Percentiles rank a stretch among this genome's conserved stretches.
Evolutionary conservation across 495 filamentous ascomycete species (phyloP).

Genomic region (Aspergillus ostianus): DNA sequence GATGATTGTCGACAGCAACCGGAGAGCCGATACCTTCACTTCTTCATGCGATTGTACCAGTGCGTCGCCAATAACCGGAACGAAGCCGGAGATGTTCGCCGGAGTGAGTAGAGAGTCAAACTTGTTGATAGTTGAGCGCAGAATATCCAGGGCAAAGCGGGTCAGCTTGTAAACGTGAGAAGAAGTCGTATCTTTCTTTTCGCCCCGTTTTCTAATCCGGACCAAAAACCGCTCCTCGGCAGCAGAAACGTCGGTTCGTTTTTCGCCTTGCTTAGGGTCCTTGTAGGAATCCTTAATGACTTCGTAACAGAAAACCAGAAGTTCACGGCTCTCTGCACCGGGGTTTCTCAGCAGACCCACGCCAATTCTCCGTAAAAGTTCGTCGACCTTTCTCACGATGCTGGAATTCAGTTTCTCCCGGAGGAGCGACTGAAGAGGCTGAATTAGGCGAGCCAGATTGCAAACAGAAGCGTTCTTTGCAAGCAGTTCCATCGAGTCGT

Average conservation of each 20-base stretch:
- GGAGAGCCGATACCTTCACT: constrained; percentile 79
- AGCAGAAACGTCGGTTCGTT: constrained; percentile 49
- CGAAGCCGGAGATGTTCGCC: constrained; percentile 74
- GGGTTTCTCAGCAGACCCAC: constrained; percentile 79
- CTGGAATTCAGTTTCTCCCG: constrained; percentile 76
- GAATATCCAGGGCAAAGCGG: constrained; percentile 80
- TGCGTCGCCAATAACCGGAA: constrained; percentile 85
- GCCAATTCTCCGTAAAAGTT: constrained; percentile 78
- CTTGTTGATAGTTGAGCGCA: constrained; percentile 78
- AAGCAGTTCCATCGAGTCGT: constrained; percentile 93
- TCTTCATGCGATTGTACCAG: constrained; percentile 82
- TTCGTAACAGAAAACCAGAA: constrained; percentile 91
- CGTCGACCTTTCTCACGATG: constrained; percentile 84
- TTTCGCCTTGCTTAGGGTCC: constrained; percentile 32
- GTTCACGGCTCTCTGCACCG: constrained; percentile 68
- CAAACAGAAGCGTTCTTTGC: constrained; percentile 73
- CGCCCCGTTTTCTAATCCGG: constrained; percentile 66
- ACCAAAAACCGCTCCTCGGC: constrained; percentile 72
- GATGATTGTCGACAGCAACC: constrained; percentile 78
- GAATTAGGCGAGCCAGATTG: constrained; percentile 70
- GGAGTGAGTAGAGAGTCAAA: constrained; percentile 75
- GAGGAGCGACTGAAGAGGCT: constrained; percentile 72
- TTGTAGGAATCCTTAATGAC: constrained; percentile 83
- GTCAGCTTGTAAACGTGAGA: constrained; percentile 80
- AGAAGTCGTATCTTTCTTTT: constrained; percentile 60